A percentile compares a stretch with the other conserved stretches of the same genome.
These are phyloP conservation scores for Galeopsis tetrahit DNA, from an alignment of 257 asterid species.

Conservation along the genomic window DNA sequence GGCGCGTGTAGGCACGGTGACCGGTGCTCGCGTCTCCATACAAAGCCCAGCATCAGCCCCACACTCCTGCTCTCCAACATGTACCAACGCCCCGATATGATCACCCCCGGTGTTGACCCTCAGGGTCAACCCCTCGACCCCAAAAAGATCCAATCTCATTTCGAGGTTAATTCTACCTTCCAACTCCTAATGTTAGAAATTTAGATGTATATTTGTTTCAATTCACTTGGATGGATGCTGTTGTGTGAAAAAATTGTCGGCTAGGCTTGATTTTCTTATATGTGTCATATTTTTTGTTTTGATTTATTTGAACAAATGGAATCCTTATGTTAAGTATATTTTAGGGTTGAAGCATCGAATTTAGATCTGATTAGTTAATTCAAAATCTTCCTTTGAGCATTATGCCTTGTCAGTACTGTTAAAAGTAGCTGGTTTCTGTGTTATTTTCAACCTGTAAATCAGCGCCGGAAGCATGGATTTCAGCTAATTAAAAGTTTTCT, in stretches of 20 bases:
- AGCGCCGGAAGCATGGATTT: not conserved
- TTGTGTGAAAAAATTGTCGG: not conserved
- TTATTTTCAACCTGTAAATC: not conserved
- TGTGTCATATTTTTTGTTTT: not conserved
- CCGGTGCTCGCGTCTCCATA: constrained; percentile 82
- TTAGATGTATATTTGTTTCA: not conserved
- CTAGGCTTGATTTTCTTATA: not conserved
- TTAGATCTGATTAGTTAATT: not conserved
- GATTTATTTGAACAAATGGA: not conserved
- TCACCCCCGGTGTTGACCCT: constrained; percentile 86
- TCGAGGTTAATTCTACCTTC: constrained; percentile 48
- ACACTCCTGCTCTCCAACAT: constrained; percentile 72
- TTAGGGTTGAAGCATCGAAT: not conserved
- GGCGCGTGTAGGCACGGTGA: constrained; percentile 92
- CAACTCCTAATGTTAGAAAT: not conserved
- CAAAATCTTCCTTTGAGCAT: not conserved
- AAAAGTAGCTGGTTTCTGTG: constrained; percentile 1
- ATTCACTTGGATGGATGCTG: not conserved
- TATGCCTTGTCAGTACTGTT: not conserved
- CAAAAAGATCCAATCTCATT: constrained; percentile 71
- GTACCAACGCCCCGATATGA: constrained; percentile 92
- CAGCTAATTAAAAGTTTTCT: constrained; percentile 5
- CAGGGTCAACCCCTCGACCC: constrained; percentile 84
- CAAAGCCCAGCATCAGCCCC: constrained; percentile 86
- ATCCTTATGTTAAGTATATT: not conserved